phyloP scores from a whole-genome alignment of 2,329 filamentous ascomycete species.

The Sphaerostilbella broomeana region DNA sequence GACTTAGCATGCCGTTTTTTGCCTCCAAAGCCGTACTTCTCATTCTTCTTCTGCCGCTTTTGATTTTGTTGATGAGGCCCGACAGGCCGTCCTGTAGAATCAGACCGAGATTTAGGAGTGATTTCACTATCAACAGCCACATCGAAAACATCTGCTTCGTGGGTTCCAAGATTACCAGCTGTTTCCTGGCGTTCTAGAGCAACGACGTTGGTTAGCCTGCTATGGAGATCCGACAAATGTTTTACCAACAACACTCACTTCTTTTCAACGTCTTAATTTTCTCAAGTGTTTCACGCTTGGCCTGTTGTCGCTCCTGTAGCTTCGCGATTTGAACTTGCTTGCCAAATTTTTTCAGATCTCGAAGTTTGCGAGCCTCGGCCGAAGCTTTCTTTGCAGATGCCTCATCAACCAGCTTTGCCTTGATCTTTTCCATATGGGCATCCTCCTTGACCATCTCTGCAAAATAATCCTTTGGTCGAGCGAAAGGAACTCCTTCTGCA shows the following conservation, averaged over 20 bases:
- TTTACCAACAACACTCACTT: conserved; percentile 55
- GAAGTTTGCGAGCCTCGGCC: conserved; percentile 81
- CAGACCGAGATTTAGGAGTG: conserved; percentile 31
- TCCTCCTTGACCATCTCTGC: conserved; percentile 99
- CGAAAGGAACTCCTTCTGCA: conserved; percentile 78
- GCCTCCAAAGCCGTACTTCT: conserved; percentile 91
- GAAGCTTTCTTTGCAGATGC: conserved; percentile 88
- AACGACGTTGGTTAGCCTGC: conserved; percentile 12
- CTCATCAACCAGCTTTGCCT: conserved; percentile 86
- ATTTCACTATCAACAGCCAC: conserved; percentile 71
- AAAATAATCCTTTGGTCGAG: conserved; percentile 89
- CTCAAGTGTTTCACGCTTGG: conserved; percentile 86
- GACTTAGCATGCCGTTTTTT: conserved; percentile 93
- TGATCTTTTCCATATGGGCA: conserved; percentile 96
- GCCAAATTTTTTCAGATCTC: conserved; percentile 97
- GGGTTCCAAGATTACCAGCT: conserved; percentile 53
- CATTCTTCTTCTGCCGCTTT: conserved; percentile 90
- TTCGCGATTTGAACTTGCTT: conserved; percentile 97
- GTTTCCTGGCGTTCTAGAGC: conserved; percentile 77
- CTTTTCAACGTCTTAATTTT: conserved; percentile 94
- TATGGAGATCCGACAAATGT: conserved; percentile 3
- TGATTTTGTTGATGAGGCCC: conserved; percentile 37
- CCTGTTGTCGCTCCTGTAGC: conserved; percentile 87
- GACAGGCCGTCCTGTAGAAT: conserved; percentile 31
- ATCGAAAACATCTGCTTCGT: conserved; percentile 86